Percentiles rank a stretch among this genome's conserved stretches.
Conservation (phyloP, 2,329 filamentous ascomycete species). For the Ceratocystis variospora region DNA sequence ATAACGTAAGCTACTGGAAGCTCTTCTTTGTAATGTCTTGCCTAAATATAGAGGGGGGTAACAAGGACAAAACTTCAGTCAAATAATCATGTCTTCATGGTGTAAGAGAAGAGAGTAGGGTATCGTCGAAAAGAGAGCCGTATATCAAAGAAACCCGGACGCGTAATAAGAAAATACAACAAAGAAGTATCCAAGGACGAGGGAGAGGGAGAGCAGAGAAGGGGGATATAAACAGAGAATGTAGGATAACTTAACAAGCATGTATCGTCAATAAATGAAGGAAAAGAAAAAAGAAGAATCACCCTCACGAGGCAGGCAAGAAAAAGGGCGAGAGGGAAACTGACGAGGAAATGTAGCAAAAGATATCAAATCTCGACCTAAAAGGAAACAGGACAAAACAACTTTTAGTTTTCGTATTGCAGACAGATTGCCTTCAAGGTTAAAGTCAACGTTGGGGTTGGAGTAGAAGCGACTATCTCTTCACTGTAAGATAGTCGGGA, state of each 20-base stretch:
- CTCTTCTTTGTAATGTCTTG: no score
- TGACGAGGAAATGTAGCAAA: not conserved
- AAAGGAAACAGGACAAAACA: no score
- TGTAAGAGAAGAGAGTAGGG: not conserved
- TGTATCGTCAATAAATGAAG: not conserved
- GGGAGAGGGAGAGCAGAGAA: not conserved
- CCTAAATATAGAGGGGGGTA: no score
- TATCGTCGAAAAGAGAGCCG: not conserved
- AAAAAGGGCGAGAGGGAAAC: constrained; percentile 9
- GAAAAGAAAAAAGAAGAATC: not conserved
- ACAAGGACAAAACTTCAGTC: not conserved
- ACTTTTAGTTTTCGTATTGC: no score
- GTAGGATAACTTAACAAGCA: not conserved
- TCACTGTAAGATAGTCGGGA: not conserved
- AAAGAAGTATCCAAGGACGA: not conserved
- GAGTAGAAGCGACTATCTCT: no score
- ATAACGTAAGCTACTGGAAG: no score
- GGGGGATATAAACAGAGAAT: not conserved
- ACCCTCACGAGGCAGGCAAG: not conserved
- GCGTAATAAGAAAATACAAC: not conserved
- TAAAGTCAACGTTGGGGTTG: no score
- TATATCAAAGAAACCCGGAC: not conserved
- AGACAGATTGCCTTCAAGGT: no score
- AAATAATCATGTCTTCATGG: not conserved
- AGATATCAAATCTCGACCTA: no score